These are phyloP conservation scores for Salvia sclarea DNA, from an alignment of 305 asterid species.

Conservation along the genomic window DNA sequence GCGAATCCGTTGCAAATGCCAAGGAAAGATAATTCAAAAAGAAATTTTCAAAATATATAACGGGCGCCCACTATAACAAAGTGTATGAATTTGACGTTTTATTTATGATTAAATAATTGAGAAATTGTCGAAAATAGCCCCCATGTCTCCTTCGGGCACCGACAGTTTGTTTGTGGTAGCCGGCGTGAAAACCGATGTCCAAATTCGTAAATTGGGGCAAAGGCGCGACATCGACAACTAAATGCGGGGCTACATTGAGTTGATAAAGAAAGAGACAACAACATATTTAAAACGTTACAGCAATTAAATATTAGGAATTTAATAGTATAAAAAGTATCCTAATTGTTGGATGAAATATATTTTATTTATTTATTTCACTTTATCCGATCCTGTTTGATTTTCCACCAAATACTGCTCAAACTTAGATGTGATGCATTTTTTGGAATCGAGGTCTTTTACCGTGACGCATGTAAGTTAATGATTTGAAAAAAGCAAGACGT, in stretches of 20 bases:
- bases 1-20: too few species aligned
- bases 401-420: not conserved
- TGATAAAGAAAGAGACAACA: conserved; percentile 11
- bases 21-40: not conserved
- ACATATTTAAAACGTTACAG: not conserved
- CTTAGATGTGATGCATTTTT: not conserved
- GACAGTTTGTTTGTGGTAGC: conserved; percentile 13
- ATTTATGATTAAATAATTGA: not conserved
- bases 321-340: not conserved
- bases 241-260: not conserved
- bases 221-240: conserved; percentile 1
- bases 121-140: conserved; percentile 20
- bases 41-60: not conserved
- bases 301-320: not conserved
- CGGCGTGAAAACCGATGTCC: not conserved
- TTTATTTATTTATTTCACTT: not conserved
- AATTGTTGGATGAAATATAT: not conserved
- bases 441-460: too few species aligned
- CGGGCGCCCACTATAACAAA: not conserved
- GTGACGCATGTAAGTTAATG: not conserved
- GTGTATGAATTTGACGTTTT: not conserved
- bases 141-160: not conserved
- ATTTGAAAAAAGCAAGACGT: too few species aligned
- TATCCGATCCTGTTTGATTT: not conserved
- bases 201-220: not conserved